Percentiles rank a stretch among this genome's conserved stretches.
These are phyloP conservation scores for Syzygium grande DNA, from an alignment of 345 rosid genomes.

Conservation along the genomic window DNA sequence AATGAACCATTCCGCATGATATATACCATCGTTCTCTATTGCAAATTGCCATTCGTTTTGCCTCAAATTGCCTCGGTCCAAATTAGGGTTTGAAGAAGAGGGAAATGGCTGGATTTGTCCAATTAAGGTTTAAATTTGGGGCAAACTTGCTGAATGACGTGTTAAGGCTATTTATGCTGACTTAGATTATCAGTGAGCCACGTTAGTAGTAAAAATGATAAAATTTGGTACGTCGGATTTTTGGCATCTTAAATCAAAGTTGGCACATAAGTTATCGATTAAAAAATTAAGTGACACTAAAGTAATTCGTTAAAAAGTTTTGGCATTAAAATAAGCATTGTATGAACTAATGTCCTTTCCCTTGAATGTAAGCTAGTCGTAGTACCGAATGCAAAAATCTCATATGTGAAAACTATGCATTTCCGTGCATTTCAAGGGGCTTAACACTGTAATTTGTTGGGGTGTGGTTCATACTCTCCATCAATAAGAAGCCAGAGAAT, in stretches of 20 bases:
- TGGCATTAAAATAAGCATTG: fast-evolving
- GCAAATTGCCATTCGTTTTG: background rate
- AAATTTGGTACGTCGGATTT: background rate
- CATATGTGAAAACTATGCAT: background rate
- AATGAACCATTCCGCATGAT: slow-evolving; percentile 75
- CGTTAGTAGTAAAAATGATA: background rate
- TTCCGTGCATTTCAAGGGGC: background rate
- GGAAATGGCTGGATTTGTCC: background rate
- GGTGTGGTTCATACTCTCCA: no score
- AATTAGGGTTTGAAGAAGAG: background rate
- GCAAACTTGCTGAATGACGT: background rate
- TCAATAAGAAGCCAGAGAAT: no score
- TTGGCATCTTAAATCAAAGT: fast-evolving
- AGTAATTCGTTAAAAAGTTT: background rate
- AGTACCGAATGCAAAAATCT: background rate
- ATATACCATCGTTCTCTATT: slow-evolving; percentile 26
- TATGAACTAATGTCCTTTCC: background rate
- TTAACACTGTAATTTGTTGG: no score
- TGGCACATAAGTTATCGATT: fast-evolving
- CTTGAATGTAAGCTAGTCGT: background rate
- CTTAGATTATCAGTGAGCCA: fast-evolving
- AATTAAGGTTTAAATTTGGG: background rate
- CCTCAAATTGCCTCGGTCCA: background rate
- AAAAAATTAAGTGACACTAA: fast-evolving
- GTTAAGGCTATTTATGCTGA: background rate